These are phyloP conservation scores for Beauveria caledonica DNA, from an alignment of 2,329 filamentous ascomycete genomes.

Conservation along the genomic window DNA sequence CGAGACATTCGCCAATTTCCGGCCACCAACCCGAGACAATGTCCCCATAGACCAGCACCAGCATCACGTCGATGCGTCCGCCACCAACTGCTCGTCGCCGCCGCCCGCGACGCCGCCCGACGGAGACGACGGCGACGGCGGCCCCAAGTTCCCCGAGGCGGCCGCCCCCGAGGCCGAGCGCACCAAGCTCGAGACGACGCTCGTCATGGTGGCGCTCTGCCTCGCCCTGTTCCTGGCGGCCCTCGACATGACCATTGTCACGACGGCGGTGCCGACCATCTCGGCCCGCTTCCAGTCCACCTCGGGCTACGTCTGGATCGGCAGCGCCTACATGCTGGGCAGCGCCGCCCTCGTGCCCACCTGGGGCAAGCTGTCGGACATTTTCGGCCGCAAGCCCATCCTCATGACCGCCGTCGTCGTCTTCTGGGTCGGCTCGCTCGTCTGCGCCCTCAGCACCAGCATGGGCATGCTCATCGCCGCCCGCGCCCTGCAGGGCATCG, in stretches of 20 bases:
- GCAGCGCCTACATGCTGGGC: constrained; percentile 63
- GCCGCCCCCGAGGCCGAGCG: constrained; percentile 26
- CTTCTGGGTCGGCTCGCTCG: constrained; percentile 47
- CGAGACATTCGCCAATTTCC: not conserved
- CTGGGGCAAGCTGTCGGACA: constrained; percentile 58
- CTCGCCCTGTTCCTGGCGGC: constrained; percentile 44
- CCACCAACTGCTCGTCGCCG: not conserved
- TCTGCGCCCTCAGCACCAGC: constrained; percentile 41
- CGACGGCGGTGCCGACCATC: constrained; percentile 60
- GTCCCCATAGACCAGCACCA: not conserved
- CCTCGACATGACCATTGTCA: constrained; percentile 53
- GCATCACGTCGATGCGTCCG: not conserved
- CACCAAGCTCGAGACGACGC: constrained; percentile 29
- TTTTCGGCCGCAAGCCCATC: constrained; percentile 50
- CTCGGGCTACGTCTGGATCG: constrained; percentile 70
- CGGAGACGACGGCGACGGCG: not conserved
- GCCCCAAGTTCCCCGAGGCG: not conserved
- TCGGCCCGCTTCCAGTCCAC: constrained; percentile 55
- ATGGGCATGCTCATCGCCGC: constrained; percentile 47
- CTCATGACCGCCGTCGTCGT: constrained; percentile 41
- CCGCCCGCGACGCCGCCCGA: not conserved
- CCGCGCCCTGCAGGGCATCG: constrained; percentile 48
- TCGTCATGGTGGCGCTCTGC: constrained; percentile 34
- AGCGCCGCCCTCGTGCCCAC: constrained; percentile 59
- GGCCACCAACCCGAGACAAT: not conserved